Percentiles rank a stretch among this genome's conserved stretches.
These are phyloP conservation scores for Lactarius akahatsu DNA, from an alignment of 768 basidiomycete species.

Conservation along the genomic window DNA sequence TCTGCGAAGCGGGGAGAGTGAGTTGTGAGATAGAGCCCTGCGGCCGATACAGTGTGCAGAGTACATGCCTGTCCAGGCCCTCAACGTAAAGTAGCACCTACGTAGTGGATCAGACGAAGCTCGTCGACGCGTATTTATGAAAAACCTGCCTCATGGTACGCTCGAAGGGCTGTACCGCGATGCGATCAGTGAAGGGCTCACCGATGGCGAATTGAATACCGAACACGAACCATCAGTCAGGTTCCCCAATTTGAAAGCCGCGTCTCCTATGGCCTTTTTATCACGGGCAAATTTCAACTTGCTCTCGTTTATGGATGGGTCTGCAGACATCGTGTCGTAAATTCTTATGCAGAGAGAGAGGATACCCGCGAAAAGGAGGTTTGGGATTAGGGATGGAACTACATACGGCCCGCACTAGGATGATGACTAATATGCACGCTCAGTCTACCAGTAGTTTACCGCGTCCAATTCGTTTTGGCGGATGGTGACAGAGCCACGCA, in stretches of 20 bases:
- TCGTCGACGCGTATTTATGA: neutral
- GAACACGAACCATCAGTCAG: constrained; percentile 50
- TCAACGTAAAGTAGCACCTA: constrained; percentile 34
- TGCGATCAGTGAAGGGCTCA: neutral
- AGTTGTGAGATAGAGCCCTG: neutral
- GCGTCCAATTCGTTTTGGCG: too few relatives aligned
- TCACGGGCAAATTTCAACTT: constrained; percentile 34
- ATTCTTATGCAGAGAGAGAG: neutral
- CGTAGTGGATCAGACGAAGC: constrained; percentile 7
- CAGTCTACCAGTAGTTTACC: too few relatives aligned
- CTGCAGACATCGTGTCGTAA: constrained; percentile 9
- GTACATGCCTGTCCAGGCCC: constrained; percentile 65
- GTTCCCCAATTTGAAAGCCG: constrained; percentile 67
- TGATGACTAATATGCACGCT: neutral
- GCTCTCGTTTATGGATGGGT: constrained; percentile 1
- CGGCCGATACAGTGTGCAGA: neutral
- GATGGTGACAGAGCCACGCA: too few relatives aligned
- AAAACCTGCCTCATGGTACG: constrained; percentile 64
- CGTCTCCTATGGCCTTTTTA: constrained; percentile 66
- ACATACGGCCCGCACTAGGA: neutral
- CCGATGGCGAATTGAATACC: neutral
- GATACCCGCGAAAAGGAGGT: neutral
- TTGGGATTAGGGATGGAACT: neutral
- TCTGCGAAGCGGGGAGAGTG: constrained; percentile 4
- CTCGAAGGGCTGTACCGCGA: constrained; percentile 51